Conservation (phyloP, 169 alveolate genomes). For the Eimeria acervulina region DNA sequence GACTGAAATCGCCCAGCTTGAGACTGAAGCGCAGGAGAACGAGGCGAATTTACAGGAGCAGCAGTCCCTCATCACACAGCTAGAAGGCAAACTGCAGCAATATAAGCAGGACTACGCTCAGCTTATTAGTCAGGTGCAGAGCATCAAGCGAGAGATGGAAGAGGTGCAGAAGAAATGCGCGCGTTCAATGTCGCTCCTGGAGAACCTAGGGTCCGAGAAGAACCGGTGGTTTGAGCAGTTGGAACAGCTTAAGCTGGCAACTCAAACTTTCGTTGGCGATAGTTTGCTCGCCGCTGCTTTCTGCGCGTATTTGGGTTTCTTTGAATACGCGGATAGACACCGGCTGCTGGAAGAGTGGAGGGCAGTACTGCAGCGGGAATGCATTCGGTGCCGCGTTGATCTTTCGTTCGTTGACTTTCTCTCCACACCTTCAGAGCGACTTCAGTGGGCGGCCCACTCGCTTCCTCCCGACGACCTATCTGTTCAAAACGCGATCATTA, state of each 20-base stretch:
- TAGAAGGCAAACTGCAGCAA: slow-evolving; percentile 90
- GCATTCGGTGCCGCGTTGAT: slow-evolving; percentile 89
- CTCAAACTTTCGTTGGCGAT: slow-evolving; percentile 95
- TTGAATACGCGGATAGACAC: slow-evolving; percentile 91
- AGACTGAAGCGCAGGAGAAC: slow-evolving; percentile 92
- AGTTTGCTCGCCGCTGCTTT: slow-evolving; percentile 97
- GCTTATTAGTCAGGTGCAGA: slow-evolving; percentile 95
- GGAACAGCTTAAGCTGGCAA: slow-evolving; percentile 70
- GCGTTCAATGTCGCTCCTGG: slow-evolving; percentile 87
- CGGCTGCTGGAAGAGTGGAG: slow-evolving; percentile 80
- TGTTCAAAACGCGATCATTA: slow-evolving; percentile 97
- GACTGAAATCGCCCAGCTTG: slow-evolving; percentile 95
- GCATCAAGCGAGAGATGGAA: slow-evolving; percentile 96
- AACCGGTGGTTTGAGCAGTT: slow-evolving; percentile 83
- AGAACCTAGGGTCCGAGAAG: slow-evolving; percentile 86
- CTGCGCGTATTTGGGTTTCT: slow-evolving; percentile 96
- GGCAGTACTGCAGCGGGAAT: slow-evolving; percentile 50
- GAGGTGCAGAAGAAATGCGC: slow-evolving; percentile 96
- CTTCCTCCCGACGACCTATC: slow-evolving; percentile 98
- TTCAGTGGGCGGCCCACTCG: slow-evolving; percentile 94
- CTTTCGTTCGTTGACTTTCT: slow-evolving; percentile 96
- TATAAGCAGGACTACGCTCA: slow-evolving; percentile 97
- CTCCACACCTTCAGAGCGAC: slow-evolving; percentile 97
- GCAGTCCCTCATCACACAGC: slow-evolving; percentile 87
- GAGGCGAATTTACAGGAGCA: slow-evolving; percentile 92